phyloP scores from a whole-genome alignment of 768 basidiomycete genomes.

The Royoungia palumana region DNA sequence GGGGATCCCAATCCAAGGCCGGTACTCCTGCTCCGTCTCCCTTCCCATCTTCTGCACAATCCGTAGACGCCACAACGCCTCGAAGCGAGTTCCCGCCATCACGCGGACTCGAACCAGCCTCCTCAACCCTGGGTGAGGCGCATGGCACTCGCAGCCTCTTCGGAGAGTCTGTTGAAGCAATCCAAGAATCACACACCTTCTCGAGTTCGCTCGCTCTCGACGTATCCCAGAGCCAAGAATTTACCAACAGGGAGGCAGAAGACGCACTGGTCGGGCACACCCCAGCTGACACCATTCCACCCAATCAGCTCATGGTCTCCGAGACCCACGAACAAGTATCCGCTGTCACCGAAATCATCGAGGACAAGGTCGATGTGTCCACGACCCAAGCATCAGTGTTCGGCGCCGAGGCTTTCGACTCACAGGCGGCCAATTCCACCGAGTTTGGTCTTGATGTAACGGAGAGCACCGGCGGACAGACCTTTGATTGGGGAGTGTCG shows the following conservation, averaged over 20 bases:
- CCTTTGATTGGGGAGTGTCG: no score
- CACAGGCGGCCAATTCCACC: neutral
- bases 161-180: neutral
- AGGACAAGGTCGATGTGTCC: slow-evolving; percentile 6
- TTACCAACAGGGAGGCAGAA: neutral
- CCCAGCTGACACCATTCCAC: slow-evolving; percentile 27
- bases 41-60: slow-evolving; percentile 19
- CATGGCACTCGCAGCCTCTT: neutral
- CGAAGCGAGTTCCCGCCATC: slow-evolving; percentile 12
- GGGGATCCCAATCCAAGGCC: slow-evolving; percentile 40
- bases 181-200: neutral
- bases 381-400: slow-evolving; percentile 3
- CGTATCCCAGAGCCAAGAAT: slow-evolving; percentile 4
- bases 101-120: slow-evolving; percentile 7
- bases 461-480: no score
- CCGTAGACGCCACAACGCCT: slow-evolving; percentile 23
- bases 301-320: slow-evolving; percentile 13
- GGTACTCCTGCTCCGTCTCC: slow-evolving; percentile 30
- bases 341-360: neutral
- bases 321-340: neutral
- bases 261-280: slow-evolving; percentile 17
- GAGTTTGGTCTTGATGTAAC: no score
- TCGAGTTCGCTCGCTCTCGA: slow-evolving; percentile 13
- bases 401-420: slow-evolving; percentile 1
- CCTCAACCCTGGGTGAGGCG: slow-evolving; percentile 15